A percentile compares a stretch with the other conserved stretches of the same genome.
Conservation (phyloP, 2,329 filamentous ascomycete genomes). For the Huntiella decipiens region DNA sequence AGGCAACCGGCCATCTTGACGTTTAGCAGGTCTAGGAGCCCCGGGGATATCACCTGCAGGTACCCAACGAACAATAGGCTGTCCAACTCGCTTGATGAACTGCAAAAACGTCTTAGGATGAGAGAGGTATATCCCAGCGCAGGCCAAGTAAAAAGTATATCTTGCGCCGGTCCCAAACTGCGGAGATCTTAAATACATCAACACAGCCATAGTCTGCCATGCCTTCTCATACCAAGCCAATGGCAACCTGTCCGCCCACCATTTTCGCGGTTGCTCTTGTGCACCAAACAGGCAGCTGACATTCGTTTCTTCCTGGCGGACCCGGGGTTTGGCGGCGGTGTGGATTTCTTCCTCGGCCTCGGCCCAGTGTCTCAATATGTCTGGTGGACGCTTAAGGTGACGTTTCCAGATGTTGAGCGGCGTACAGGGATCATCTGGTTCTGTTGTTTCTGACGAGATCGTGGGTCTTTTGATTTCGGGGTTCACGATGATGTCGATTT, state of each 20-base stretch:
- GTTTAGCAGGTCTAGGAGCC: conserved; percentile 17
- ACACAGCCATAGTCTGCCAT: too few species aligned
- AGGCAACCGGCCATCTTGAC: conserved; percentile 10
- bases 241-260: too few species aligned
- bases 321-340: too few species aligned
- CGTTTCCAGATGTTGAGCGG: too few species aligned
- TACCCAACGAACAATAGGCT: conserved; percentile 37
- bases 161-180: conserved; percentile 30
- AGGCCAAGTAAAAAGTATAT: conserved; percentile 32
- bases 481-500: conserved; percentile 28
- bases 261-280: accelerated
- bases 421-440: too few species aligned
- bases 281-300: too few species aligned
- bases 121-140: conserved; percentile 35
- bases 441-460: conserved; percentile 13
- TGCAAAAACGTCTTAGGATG: conserved; percentile 34
- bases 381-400: too few species aligned
- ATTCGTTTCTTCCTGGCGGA: too few species aligned
- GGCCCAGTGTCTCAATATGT: too few species aligned
- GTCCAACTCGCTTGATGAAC: conserved; percentile 36
- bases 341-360: too few species aligned
- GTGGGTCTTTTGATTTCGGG: conserved; percentile 27
- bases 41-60: conserved; percentile 13
- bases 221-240: too few species aligned
- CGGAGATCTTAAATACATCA: too few species aligned